These are phyloP conservation scores for Amanita pallidorosea DNA, from an alignment of 768 basidiomycete species.

Conservation along the genomic window DNA sequence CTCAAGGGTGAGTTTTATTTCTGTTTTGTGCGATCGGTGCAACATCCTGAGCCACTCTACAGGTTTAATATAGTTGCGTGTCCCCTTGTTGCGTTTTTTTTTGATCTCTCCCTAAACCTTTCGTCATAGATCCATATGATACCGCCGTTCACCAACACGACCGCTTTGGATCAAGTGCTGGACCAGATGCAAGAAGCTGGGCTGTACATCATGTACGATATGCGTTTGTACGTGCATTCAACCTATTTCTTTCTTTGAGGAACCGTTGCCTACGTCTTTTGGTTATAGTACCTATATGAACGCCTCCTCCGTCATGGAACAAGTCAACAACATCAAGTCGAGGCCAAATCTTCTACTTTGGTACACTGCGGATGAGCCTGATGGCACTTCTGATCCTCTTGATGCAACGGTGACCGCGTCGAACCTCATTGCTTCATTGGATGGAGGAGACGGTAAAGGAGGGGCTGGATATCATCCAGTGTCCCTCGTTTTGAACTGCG, in stretches of 20 bases:
- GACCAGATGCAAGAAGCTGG: constrained; percentile 64
- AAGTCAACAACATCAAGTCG: constrained; percentile 60
- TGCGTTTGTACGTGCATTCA: constrained; percentile 40
- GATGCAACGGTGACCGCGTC: constrained; percentile 44
- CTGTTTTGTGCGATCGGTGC: not conserved
- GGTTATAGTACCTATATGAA: constrained; percentile 51
- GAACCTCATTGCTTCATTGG: constrained; percentile 47
- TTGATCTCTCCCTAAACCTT: constrained; percentile 6
- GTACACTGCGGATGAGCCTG: constrained; percentile 71
- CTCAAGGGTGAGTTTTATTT: constrained; percentile 34
- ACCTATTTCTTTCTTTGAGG: not conserved
- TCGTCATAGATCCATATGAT: constrained; percentile 53
- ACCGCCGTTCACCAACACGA: constrained; percentile 52
- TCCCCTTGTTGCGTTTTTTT: constrained; percentile 11
- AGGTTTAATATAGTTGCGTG: constrained; percentile 31
- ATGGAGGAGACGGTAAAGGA: constrained; percentile 36
- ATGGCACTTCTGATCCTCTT: constrained; percentile 59
- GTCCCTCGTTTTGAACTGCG: constrained; percentile 53
- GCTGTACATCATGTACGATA: constrained; percentile 74
- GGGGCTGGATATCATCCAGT: constrained; percentile 56
- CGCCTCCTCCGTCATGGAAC: constrained; percentile 43
- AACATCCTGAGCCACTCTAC: not conserved
- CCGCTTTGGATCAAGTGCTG: constrained; percentile 44
- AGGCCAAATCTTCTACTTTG: constrained; percentile 60
- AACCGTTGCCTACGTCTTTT: not conserved